Evolutionary conservation across 163 green algal genomes (phyloP), one percentile per base, ranked within the genome.

Genomic region (Botryococcus braunii): DNA sequence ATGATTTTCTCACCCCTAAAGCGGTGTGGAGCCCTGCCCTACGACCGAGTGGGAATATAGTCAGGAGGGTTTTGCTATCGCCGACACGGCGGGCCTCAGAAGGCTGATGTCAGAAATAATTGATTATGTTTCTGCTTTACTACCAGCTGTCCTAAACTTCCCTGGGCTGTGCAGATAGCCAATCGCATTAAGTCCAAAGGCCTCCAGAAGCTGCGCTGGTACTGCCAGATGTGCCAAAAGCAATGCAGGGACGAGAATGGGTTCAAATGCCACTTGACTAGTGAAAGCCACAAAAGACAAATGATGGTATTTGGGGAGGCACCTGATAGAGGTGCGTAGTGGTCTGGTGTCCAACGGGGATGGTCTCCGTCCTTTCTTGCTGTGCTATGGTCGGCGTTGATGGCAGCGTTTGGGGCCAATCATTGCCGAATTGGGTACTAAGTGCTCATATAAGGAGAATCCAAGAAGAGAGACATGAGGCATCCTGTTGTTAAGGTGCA

Each of bases 201-300:
- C 9, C 79, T 99, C 34, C 82, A 95, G 68, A 97, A 96, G 80
- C 88, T 99, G 47, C 85, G 90, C 13, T 99, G 88, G 85, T 98
- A 97, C 77, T 98, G 94, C 70, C 94, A 99, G 83, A 90, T 97
- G 82, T 99, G 94, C 76, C 79, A 95, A 62, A 99, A 99, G 80
- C 89, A 97, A 72, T 99, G 94, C 77, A 81, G 95, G 21, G 95
- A 99, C 74, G 94, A 98, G 71, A 99, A 99, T 75, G 94, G 94
- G 8, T 99, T 99, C 83, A 98, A 99, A 76, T 98, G 93, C 73
- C 95, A 99, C 80, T 86, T 95, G 50, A 91, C 81, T 46, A 92
- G 81, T 38, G 91, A 97, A 62, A 70, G 68, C 8, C 93, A 98
- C 77, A 84, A 89, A 72, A 82, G 93, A 0, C 89, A 96, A 77